Conservation (phyloP, 1,284 basidiomycete species). For the Cryptococcus sp. region DNA sequence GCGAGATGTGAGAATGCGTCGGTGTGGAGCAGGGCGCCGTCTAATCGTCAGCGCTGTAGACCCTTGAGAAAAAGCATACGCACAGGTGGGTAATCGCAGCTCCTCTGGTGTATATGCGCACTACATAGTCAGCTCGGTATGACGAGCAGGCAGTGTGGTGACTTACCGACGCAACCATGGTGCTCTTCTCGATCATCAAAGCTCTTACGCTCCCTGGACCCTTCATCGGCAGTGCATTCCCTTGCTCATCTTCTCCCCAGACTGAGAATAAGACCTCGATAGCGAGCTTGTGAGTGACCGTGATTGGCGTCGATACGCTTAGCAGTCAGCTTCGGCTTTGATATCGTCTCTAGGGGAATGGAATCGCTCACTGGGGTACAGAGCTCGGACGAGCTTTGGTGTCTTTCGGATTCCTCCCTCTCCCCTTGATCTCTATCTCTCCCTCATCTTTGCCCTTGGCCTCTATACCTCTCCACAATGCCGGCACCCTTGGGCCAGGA, state of each 20-base stretch:
- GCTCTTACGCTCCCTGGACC: constrained; percentile 27
- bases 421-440: constrained; percentile 3
- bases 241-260: constrained; percentile 24
- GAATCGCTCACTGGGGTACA: constrained; percentile 13
- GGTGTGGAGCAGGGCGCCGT: background rate
- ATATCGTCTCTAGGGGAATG: background rate
- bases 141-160: no score
- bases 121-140: background rate
- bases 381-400: constrained; percentile 18
- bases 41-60: background rate
- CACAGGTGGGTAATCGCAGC: constrained; percentile 6
- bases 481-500: background rate
- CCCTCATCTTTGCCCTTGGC: constrained; percentile 9
- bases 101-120: constrained; percentile 7
- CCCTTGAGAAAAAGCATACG: background rate
- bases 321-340: background rate
- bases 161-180: constrained; percentile 31
- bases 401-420: constrained; percentile 22
- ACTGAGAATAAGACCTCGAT: constrained; percentile 38
- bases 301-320: constrained; percentile 35
- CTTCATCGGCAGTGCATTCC: constrained; percentile 4
- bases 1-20: constrained; percentile 4
- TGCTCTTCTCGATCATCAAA: constrained; percentile 22
- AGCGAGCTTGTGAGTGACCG: constrained; percentile 28
- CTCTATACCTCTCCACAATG: constrained; percentile 20